Evolutionary conservation across 2,329 filamentous ascomycete genomes (phyloP).

Genomic region (Phaeosphaeriaceae sp.): DNA sequence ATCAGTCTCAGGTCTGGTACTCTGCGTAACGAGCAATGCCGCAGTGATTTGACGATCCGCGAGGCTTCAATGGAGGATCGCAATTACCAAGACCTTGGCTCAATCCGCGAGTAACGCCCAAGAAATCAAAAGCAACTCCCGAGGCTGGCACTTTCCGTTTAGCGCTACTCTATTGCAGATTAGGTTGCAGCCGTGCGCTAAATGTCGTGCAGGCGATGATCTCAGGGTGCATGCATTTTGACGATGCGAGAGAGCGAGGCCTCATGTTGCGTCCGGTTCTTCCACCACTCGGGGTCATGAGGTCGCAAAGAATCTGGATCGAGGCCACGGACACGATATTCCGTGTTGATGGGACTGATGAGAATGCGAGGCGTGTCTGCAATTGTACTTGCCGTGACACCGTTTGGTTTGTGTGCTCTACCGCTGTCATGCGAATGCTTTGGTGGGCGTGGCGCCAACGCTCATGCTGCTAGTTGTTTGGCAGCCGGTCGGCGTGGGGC

Average conservation of each 20-base stretch:
- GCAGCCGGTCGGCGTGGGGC: not conserved
- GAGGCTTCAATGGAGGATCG: constrained; percentile 1
- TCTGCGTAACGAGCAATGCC: constrained; percentile 5
- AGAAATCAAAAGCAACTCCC: constrained; percentile 7
- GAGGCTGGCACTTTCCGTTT: constrained; percentile 2
- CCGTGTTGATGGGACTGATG: not conserved
- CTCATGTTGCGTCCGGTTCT: constrained; percentile 3
- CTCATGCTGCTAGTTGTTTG: not conserved
- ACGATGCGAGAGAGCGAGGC: constrained; percentile 1
- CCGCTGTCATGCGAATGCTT: not conserved
- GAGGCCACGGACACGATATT: not conserved
- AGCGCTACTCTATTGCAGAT: constrained; percentile 4
- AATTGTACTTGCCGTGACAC: not conserved
- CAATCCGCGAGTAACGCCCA: constrained; percentile 2
- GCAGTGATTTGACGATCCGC: constrained; percentile 7
- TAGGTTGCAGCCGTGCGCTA: constrained; percentile 7
- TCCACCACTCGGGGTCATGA: constrained; percentile 4
- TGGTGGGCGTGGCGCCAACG: not conserved
- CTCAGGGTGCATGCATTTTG: constrained; percentile 6
- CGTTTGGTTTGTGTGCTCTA: not conserved
- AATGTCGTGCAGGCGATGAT: constrained; percentile 8
- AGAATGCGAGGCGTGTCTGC: not conserved
- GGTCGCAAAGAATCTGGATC: not conserved
- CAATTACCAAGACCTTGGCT: constrained; percentile 11
- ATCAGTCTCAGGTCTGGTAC: constrained; percentile 4